Percentiles rank a stretch among this genome's conserved stretches.
phyloP scores from a whole-genome alignment of 2,329 filamentous ascomycete genomes.

The Metarhizium sp. region DNA sequence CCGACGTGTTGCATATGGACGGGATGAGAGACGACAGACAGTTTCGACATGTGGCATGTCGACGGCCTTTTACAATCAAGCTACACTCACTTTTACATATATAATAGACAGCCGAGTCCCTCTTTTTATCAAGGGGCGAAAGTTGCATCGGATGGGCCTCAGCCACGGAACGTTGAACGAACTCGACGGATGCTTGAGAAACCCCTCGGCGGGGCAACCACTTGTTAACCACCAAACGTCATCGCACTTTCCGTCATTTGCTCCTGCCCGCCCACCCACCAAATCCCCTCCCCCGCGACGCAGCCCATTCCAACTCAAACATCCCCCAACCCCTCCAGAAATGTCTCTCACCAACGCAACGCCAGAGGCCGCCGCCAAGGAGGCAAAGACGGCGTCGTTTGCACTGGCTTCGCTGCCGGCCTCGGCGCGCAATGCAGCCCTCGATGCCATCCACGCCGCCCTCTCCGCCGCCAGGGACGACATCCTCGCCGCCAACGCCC shows the following conservation, averaged over 20 bases:
- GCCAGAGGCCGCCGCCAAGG: constrained; percentile 64
- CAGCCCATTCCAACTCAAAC: not conserved
- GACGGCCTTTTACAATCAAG: too few species aligned
- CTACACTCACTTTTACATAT: too few species aligned
- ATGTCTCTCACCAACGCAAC: constrained; percentile 91
- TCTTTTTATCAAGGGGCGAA: not conserved
- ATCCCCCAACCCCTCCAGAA: constrained; percentile 3
- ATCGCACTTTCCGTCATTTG: not conserved
- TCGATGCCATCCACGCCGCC: constrained; percentile 75
- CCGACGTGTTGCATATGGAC: too few species aligned
- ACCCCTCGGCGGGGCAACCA: constrained; percentile 2
- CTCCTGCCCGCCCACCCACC: too few species aligned
- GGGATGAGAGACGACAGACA: too few species aligned
- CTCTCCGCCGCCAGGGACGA: constrained; percentile 58
- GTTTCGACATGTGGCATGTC: too few species aligned
- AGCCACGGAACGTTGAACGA: too few species aligned
- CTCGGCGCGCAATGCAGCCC: constrained; percentile 69
- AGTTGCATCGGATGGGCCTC: not conserved
- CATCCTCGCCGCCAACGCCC: constrained; percentile 80
- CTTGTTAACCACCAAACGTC: constrained; percentile 1
- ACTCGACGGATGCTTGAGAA: not conserved
- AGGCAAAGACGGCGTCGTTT: constrained; percentile 74
- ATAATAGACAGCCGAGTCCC: too few species aligned
- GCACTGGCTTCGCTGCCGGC: constrained; percentile 71
- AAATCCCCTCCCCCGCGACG: not conserved